These are phyloP conservation scores for Suillus paluster DNA, from an alignment of 768 basidiomycete genomes.

Conservation along the genomic window DNA sequence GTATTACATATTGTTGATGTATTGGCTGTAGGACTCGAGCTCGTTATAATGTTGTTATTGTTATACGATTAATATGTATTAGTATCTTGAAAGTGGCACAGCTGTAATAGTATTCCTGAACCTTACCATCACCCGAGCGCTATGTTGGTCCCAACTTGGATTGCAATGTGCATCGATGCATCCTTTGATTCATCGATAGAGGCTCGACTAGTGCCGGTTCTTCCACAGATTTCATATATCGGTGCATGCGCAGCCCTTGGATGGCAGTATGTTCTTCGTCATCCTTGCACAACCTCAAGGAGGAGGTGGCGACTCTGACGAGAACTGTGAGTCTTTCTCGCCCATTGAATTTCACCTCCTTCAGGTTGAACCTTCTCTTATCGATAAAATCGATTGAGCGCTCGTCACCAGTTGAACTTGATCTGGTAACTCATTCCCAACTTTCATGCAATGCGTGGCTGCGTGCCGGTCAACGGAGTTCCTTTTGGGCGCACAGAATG, in stretches of 20 bases:
- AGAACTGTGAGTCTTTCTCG: neutral
- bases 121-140: neutral
- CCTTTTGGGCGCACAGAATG: neutral
- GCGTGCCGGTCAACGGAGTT: neutral
- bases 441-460: neutral
- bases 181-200: neutral
- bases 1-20: neutral
- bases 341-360: neutral
- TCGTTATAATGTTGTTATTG: neutral
- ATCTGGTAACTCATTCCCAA: neutral
- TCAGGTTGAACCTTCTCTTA: neutral
- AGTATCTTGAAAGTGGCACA: neutral
- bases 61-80: neutral
- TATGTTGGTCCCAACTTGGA: neutral
- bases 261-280: neutral
- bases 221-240: neutral
- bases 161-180: neutral
- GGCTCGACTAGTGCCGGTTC: neutral
- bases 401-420: neutral
- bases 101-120: neutral
- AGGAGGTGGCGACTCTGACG: neutral
- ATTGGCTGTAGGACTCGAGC: neutral
- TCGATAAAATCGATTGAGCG: neutral
- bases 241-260: neutral
- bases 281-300: too few species aligned